phyloP scores from a whole-genome alignment of 2,329 filamentous ascomycete species.

The Hymenoscyphus fructigenus region DNA sequence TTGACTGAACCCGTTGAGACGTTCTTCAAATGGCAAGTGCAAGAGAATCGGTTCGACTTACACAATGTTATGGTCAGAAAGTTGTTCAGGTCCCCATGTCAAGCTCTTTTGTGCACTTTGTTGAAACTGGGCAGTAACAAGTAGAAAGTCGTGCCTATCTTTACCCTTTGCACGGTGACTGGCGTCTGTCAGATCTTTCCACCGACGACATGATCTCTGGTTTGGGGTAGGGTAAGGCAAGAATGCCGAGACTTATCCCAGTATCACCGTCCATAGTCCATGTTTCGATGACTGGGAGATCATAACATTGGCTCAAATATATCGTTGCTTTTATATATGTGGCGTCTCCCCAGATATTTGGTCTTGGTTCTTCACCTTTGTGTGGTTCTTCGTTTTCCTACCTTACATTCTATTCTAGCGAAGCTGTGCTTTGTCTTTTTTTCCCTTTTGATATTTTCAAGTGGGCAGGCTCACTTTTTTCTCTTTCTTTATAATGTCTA shows the following conservation, averaged over 20 bases:
- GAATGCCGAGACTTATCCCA: background rate
- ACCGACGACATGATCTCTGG: background rate
- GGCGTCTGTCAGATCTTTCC: background rate
- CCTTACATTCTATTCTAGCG: constrained; percentile 2
- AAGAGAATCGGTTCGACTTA: background rate
- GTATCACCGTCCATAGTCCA: constrained; percentile 5
- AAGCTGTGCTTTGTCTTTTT: constrained; percentile 1
- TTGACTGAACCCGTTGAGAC: background rate
- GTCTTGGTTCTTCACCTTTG: background rate
- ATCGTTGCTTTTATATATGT: background rate
- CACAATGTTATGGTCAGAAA: background rate
- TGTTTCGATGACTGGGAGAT: constrained; percentile 7
- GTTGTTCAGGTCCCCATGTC: no score
- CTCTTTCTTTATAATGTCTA: constrained; percentile 3
- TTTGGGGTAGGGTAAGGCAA: background rate
- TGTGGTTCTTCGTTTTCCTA: background rate
- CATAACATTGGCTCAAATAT: background rate
- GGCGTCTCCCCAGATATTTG: background rate
- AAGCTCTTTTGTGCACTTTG: background rate
- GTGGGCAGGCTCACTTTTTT: constrained; percentile 9
- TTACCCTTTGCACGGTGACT: background rate
- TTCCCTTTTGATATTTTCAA: constrained; percentile 8
- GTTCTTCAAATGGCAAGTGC: background rate
- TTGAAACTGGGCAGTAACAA: background rate
- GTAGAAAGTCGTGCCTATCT: background rate